Evolutionary conservation across 2,329 filamentous ascomycete species (phyloP).

Genomic region (Penicillium sp.): DNA sequence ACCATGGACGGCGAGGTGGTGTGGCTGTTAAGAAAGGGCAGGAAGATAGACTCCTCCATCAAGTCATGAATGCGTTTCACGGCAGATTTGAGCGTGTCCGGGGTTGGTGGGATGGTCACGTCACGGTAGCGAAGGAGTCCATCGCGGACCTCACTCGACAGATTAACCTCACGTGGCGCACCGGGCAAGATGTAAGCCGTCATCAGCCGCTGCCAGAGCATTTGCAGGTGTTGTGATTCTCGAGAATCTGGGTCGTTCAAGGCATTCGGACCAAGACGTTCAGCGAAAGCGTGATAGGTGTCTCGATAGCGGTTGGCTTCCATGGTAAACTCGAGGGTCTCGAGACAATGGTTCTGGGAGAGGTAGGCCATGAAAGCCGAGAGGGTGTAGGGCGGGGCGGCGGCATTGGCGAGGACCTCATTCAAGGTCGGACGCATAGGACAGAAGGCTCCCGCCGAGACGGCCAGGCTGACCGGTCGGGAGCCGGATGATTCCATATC

Average conservation of each 20-base stretch:
- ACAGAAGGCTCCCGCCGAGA: slow-evolving; percentile 42
- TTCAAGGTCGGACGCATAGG: slow-evolving; percentile 70
- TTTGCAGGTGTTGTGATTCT: slow-evolving; percentile 69
- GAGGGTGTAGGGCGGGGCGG: slow-evolving; percentile 85
- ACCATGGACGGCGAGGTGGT: slow-evolving; percentile 52
- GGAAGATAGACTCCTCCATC: slow-evolving; percentile 94
- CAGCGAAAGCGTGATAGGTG: slow-evolving; percentile 62
- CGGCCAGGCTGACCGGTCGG: slow-evolving; percentile 48
- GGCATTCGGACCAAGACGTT: slow-evolving; percentile 49
- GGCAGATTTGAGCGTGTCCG: slow-evolving; percentile 76
- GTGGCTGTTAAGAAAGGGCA: slow-evolving; percentile 80
- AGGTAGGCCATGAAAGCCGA: slow-evolving; percentile 95
- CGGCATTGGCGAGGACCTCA: slow-evolving; percentile 84
- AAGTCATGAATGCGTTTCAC: slow-evolving; percentile 89
- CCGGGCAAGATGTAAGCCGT: slow-evolving; percentile 88
- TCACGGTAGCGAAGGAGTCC: slow-evolving; percentile 68
- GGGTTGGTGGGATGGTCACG: slow-evolving; percentile 65
- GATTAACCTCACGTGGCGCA: slow-evolving; percentile 83
- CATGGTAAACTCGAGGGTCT: slow-evolving; percentile 95
- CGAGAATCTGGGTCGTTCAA: slow-evolving; percentile 53
- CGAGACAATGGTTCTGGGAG: slow-evolving; percentile 94
- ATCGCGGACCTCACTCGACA: slow-evolving; percentile 83
- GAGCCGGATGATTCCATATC: slow-evolving; percentile 45
- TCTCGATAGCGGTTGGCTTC: slow-evolving; percentile 84
- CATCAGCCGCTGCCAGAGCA: slow-evolving; percentile 84